Base-by-base conservation (phyloP, 352 stramenopile species). In the Albugo candida region DNA sequence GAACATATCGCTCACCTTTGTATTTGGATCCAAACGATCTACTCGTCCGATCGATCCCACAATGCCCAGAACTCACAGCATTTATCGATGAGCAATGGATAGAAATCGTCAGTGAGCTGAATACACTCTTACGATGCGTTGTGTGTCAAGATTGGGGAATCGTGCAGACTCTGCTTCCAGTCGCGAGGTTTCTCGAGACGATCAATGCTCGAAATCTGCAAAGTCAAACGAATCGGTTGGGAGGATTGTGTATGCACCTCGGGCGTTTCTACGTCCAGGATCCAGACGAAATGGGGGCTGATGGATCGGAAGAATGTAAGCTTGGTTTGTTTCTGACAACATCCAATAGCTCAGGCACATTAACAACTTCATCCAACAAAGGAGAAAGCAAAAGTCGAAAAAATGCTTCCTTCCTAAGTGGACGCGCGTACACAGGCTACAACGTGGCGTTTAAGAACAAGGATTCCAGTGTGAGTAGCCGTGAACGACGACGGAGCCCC, bases 11-110 rank as follows among this genome's bases (percentile, higher is more conserved):
- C 36, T 81, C 70, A 38, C 76, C 76, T 0, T 80, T 78, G 36
- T 88, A 80, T 52, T 53, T 88, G 17, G 76, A 88, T 19, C 76
- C 76, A 41, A 88, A 76, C 18, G 76, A 88, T 47, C 48, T 88
- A 41, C 59, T 88, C 13, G 73, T 88, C 40, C 70, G 76, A 1
- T 81, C 73, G 2, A 67, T 88, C 35, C 76, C 76, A 1, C 73
- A 88, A 47, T 84, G 72, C 18, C 70, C 76, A 4, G 69, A 85
- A 45, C 52, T 88, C 16, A 84, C 70, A 6, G 65, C 72, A n/a
- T 88, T 88, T 51, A 88, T 88, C 45, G 76, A 88, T 47, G 76
- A 85, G 24, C 70, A 67, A 40, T 88, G 72, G 73, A 73, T 88
- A 54, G 69, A 84, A 60, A 81, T 88, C 52, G 74, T 88, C 37